These are phyloP conservation scores for Podospora comata DNA, from an alignment of 495 filamentous ascomycete genomes.

Conservation along the genomic window DNA sequence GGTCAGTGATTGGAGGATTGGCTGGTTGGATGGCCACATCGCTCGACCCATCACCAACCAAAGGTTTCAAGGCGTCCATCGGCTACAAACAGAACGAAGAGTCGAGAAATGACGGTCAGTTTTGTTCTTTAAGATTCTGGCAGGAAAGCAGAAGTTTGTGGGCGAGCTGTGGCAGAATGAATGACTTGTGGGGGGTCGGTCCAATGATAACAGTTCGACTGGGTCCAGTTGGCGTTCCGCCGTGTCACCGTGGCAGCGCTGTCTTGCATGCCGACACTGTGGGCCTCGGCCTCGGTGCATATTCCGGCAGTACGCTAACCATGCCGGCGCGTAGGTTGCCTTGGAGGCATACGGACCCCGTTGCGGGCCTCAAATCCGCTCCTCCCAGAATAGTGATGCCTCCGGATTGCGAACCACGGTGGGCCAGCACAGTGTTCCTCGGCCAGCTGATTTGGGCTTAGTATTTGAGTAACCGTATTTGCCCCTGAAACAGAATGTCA, in stretches of 20 bases:
- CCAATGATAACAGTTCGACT: background rate
- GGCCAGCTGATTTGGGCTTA: constrained; percentile 2
- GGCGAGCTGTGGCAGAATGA: background rate
- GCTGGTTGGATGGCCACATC: background rate
- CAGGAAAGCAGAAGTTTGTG: background rate
- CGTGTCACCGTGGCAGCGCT: background rate
- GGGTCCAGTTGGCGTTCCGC: background rate
- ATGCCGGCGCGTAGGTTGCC: background rate
- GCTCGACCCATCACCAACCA: background rate
- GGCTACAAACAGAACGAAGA: background rate
- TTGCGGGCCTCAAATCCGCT: background rate
- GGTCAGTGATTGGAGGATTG: background rate
- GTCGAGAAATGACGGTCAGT: background rate
- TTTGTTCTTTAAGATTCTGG: background rate
- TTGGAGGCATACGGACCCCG: background rate
- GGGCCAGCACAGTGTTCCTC: background rate
- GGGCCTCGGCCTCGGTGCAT: constrained; percentile 4
- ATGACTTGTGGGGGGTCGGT: background rate
- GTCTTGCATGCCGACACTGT: background rate
- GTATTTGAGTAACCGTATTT: constrained; percentile 1
- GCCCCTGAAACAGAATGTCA: background rate
- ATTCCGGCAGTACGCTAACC: background rate
- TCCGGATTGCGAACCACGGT: constrained; percentile 2
- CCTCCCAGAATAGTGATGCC: background rate
- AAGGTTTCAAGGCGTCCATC: constrained; percentile 1